These are phyloP conservation scores for Wickerhamiella cacticola DNA, from an alignment of 805 yeast species.

Conservation along the genomic window DNA sequence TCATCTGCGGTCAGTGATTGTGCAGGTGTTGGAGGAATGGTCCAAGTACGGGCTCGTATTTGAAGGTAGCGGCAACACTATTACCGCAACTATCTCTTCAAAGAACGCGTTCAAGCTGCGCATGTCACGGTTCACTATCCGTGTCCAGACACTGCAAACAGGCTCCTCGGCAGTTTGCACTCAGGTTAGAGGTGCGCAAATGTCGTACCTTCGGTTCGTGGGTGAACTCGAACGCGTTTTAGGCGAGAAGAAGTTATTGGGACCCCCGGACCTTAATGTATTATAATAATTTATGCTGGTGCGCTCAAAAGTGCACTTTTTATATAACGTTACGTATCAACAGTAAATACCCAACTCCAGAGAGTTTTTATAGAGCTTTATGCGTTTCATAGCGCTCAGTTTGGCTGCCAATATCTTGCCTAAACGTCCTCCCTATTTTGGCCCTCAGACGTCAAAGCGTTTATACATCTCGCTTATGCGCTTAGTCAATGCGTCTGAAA, in stretches of 20 bases:
- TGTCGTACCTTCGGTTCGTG: slow-evolving; percentile 24
- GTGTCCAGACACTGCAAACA: slow-evolving; percentile 16
- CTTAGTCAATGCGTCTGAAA: not conserved
- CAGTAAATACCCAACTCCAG: too few relatives aligned
- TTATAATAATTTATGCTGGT: slow-evolving; percentile 3
- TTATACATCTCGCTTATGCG: not conserved
- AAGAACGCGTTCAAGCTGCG: slow-evolving; percentile 28
- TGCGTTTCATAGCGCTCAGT: too few relatives aligned
- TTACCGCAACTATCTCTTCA: slow-evolving; percentile 27
- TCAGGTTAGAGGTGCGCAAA: slow-evolving; percentile 25
- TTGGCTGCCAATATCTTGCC: too few relatives aligned
- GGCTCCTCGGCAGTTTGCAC: slow-evolving; percentile 22
- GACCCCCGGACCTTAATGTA: slow-evolving; percentile 9
- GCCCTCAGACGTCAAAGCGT: not conserved
- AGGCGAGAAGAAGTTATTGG: slow-evolving; percentile 12
- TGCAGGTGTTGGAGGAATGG: slow-evolving; percentile 29
- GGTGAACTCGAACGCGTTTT: slow-evolving; percentile 26
- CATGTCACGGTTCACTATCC: slow-evolving; percentile 25
- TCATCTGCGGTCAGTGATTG: slow-evolving; percentile 25
- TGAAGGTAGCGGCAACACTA: slow-evolving; percentile 23
- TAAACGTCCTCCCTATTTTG: not conserved
- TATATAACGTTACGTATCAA: slow-evolving; percentile 1
- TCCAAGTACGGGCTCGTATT: slow-evolving; percentile 29
- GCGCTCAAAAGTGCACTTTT: not conserved
- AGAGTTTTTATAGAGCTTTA: too few relatives aligned